Conservation (phyloP, 768 basidiomycete genomes). For the Termitomyces bulborhizus region DNA sequence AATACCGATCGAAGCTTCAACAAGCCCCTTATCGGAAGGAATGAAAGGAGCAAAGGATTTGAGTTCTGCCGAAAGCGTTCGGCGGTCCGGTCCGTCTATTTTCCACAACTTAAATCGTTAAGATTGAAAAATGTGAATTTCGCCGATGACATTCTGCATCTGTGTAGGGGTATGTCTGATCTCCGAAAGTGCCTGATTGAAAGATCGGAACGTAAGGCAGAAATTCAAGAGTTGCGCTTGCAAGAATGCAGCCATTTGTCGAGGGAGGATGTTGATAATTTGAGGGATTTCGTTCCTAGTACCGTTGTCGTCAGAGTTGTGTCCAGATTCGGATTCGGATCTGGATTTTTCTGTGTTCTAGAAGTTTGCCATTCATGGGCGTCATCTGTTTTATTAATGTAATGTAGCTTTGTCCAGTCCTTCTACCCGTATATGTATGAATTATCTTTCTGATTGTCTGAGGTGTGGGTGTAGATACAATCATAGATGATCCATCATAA, state of each 20-base stretch:
- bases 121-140: slow-evolving; percentile 20
- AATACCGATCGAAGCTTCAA: slow-evolving; percentile 5
- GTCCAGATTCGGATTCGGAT: slow-evolving; percentile 7
- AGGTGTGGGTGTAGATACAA: neutral
- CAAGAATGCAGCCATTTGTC: slow-evolving; percentile 19
- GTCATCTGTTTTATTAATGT: neutral
- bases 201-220: slow-evolving; percentile 24
- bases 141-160: slow-evolving; percentile 1
- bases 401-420: neutral
- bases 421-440: neutral
- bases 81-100: slow-evolving; percentile 15
- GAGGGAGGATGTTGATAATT: slow-evolving; percentile 15
- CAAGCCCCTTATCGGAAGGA: slow-evolving; percentile 5
- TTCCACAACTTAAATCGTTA: slow-evolving; percentile 22
- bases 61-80: slow-evolving; percentile 10
- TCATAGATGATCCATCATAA: neutral
- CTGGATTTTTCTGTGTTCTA: slow-evolving; percentile 2
- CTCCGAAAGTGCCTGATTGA: slow-evolving; percentile 22
- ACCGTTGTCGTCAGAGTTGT: slow-evolving; percentile 16
- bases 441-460: neutral
- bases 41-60: slow-evolving; percentile 8
- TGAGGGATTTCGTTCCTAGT: slow-evolving; percentile 23
- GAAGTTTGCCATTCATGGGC: neutral
- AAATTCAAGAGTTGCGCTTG: slow-evolving; percentile 22
- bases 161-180: neutral